These are phyloP conservation scores for Trypanosoma lewisi DNA, from an alignment of 208 protist genomes.

Conservation along the genomic window DNA sequence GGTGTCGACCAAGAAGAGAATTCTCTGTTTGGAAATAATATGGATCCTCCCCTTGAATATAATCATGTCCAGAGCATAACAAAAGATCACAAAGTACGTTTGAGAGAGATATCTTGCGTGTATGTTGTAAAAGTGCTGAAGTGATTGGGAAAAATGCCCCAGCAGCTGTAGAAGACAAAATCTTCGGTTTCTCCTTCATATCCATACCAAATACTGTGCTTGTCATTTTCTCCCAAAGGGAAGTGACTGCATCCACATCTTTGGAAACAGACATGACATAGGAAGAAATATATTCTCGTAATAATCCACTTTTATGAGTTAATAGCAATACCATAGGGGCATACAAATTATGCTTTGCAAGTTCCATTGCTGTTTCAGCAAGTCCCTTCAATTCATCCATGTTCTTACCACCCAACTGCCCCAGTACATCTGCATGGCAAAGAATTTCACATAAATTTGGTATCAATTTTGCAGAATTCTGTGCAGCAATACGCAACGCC, in stretches of 20 bases:
- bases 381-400: slow-evolving; percentile 44
- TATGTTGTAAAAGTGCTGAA: slow-evolving; percentile 49
- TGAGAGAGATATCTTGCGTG: slow-evolving; percentile 25
- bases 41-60: slow-evolving; percentile 67
- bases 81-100: slow-evolving; percentile 59
- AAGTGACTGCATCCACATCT: slow-evolving; percentile 31
- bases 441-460: slow-evolving; percentile 28
- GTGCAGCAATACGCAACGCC: slow-evolving; percentile 45
- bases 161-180: slow-evolving; percentile 45
- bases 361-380: slow-evolving; percentile 53
- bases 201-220: slow-evolving; percentile 63
- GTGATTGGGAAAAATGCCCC: slow-evolving; percentile 38
- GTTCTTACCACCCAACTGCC: slow-evolving; percentile 34
- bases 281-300: slow-evolving; percentile 30
- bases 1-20: slow-evolving; percentile 19
- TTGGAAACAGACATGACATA: slow-evolving; percentile 22
- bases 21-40: slow-evolving; percentile 47
- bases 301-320: slow-evolving; percentile 58
- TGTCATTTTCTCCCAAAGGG: slow-evolving; percentile 66
- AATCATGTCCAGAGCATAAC: slow-evolving; percentile 74
- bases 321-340: slow-evolving; percentile 60
- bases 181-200: slow-evolving; percentile 34
- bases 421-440: slow-evolving; percentile 60
- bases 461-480: slow-evolving; percentile 10
- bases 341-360: slow-evolving; percentile 50